Evolutionary conservation across 2,329 filamentous ascomycete species (phyloP), one percentile per base, ranked within the genome.

Genomic region (Corynespora cassiicola): DNA sequence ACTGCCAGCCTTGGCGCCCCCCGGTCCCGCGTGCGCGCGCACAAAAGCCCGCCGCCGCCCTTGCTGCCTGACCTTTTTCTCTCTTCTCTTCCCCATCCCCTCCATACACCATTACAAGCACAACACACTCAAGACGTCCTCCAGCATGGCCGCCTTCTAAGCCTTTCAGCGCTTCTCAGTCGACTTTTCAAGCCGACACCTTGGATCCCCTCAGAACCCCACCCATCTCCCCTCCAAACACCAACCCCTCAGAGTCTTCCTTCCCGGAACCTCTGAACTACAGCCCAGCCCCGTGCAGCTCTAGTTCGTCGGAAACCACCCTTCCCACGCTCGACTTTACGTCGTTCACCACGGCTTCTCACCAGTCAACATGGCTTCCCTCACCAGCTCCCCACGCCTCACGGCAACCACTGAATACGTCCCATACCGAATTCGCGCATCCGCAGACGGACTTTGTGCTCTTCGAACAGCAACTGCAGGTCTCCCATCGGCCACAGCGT

Each of bases 291-390:
- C 74, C 74, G 58, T 58, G 77, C 80, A 80, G 78, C 68, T 81
- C 79, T 74, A 68, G 69, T 71, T 73, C 69, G 66, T 60, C 68
- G 65, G 77, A 77, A 76, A 72, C 74, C 72, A 82, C 74, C 74
- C 83, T 82, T 80, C 69, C 76, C 74, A 68, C 72, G 65, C 80
- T 77, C 82, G 84, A 85, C 81, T 81, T 79, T 58, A 65, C 77
- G 81, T 84, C 87, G 84, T 85, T 86, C 85, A 90, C 79, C 80
- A 90, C 87, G 87, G 86, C 87, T 88, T 81, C 83, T 71, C 68
- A 72, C 69, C 69, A 74, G 65, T 82, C 83, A 90, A 61, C 79
- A 91, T 91, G 87, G 87, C 86, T 79, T 84, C 81, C 85, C 79
- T 84, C 83, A 81, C 69, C 74, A 72, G 68, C 74, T 70, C 63